phyloP scores from a whole-genome alignment of 805 yeast species.

The Metschnikowia peoriensis region DNA sequence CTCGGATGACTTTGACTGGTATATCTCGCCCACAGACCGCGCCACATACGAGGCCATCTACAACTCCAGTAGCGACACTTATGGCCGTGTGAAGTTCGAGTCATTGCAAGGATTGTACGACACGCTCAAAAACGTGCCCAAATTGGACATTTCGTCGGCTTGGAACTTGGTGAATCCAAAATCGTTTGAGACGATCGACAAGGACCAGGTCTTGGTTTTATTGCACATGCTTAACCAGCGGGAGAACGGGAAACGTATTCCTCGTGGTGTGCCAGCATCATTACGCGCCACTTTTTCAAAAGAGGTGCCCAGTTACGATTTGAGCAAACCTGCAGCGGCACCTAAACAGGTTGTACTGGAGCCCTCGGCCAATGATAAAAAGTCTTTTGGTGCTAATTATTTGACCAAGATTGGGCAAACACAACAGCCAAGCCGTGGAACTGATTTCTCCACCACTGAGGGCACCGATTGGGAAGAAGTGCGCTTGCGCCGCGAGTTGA shows the following conservation, averaged over 20 bases:
- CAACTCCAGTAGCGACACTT: constrained; percentile 67
- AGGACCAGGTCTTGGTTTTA: constrained; percentile 86
- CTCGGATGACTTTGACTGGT: constrained; percentile 87
- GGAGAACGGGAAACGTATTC: constrained; percentile 79
- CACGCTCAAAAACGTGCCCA: constrained; percentile 70
- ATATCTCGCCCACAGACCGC: constrained; percentile 86
- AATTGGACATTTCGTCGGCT: constrained; percentile 80
- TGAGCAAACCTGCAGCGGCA: constrained; percentile 26
- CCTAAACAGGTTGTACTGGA: constrained; percentile 10
- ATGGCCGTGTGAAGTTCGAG: constrained; percentile 77
- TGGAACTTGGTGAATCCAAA: constrained; percentile 96
- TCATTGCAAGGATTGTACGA: constrained; percentile 66
- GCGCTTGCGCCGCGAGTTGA: constrained; percentile 72
- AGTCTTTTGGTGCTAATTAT: constrained; percentile 54
- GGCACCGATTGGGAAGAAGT: constrained; percentile 95
- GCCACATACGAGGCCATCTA: constrained; percentile 76
- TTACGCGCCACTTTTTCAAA: constrained; percentile 88
- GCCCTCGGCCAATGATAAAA: constrained; percentile 22
- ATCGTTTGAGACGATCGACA: constrained; percentile 81
- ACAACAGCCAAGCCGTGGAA: constrained; percentile 45
- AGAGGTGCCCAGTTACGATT: constrained; percentile 71
- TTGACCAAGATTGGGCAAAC: constrained; percentile 55
- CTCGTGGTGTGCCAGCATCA: constrained; percentile 92
- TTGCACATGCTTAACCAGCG: constrained; percentile 90
- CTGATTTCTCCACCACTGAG: constrained; percentile 68